A percentile compares a stretch with the other conserved stretches of the same genome.
Evolutionary conservation across 805 yeast species (phyloP).

Genomic region (Barnettozyma vustinii): DNA sequence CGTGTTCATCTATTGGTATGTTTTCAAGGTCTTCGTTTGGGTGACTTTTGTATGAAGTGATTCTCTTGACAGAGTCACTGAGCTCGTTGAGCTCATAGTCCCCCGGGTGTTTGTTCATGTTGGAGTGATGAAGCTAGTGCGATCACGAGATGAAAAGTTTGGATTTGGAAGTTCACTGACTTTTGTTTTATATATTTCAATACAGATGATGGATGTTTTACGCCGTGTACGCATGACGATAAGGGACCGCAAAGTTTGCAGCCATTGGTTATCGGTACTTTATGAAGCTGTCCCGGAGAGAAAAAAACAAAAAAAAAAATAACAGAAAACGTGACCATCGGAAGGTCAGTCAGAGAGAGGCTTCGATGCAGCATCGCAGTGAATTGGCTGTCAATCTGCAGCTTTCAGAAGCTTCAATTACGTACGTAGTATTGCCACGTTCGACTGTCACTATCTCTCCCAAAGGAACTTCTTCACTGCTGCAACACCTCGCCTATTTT

Average conservation of each 20-base stretch:
- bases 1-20: slow-evolving; percentile 3
- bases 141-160: neutral
- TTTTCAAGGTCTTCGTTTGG: slow-evolving; percentile 3
- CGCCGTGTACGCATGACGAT: too few relatives aligned
- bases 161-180: neutral
- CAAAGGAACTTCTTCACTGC: too few relatives aligned
- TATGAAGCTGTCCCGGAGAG: neutral
- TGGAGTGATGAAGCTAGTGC: neutral
- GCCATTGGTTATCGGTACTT: neutral
- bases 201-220: neutral
- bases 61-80: neutral
- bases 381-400: too few relatives aligned
- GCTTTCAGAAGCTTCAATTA: too few relatives aligned
- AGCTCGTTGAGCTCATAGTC: neutral
- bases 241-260: too few relatives aligned
- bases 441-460: too few relatives aligned
- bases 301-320: too few relatives aligned
- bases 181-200: neutral
- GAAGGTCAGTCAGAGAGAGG: too few relatives aligned
- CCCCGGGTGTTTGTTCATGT: neutral
- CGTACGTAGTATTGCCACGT: too few relatives aligned
- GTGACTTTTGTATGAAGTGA: neutral
- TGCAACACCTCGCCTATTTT: too few relatives aligned
- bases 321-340: neutral
- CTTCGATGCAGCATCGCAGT: too few relatives aligned